A percentile compares a stretch with the other conserved stretches of the same genome.
phyloP scores from a whole-genome alignment of 179 eudicot genomes.

The Gypsophila paniculata region DNA sequence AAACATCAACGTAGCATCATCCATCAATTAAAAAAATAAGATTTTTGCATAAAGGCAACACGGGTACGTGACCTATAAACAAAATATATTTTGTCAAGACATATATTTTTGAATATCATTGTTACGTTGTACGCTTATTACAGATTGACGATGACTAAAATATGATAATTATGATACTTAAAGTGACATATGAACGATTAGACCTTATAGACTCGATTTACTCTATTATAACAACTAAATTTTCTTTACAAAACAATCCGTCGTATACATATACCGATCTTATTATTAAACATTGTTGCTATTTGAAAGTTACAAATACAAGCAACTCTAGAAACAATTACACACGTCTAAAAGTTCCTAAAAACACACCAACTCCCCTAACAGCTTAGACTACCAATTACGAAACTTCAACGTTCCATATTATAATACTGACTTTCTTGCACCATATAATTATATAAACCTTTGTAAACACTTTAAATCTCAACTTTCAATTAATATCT shows the following conservation, averaged over 20 bases:
- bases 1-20: background rate
- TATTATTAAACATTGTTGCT: too few species aligned
- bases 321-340: constrained; percentile 14
- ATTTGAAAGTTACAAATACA: background rate
- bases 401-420: constrained; percentile 28
- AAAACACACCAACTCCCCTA: constrained; percentile 4
- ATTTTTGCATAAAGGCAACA: background rate
- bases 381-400: constrained; percentile 2
- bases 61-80: background rate
- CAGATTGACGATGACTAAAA: too few species aligned
- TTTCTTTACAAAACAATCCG: too few species aligned
- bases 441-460: background rate
- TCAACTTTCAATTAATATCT: too few species aligned
- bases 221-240: too few species aligned
- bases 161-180: too few species aligned
- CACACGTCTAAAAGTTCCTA: constrained; percentile 4
- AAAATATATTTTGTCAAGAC: background rate
- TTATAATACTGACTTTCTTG: constrained; percentile 19
- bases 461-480: background rate
- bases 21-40: background rate
- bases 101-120: background rate
- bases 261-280: too few species aligned
- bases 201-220: too few species aligned
- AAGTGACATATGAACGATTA: too few species aligned
- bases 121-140: too few species aligned